Percentiles rank a stretch among this genome's conserved stretches.
Conservation (phyloP, 2,329 filamentous ascomycete species). For the Nemania abortiva region DNA sequence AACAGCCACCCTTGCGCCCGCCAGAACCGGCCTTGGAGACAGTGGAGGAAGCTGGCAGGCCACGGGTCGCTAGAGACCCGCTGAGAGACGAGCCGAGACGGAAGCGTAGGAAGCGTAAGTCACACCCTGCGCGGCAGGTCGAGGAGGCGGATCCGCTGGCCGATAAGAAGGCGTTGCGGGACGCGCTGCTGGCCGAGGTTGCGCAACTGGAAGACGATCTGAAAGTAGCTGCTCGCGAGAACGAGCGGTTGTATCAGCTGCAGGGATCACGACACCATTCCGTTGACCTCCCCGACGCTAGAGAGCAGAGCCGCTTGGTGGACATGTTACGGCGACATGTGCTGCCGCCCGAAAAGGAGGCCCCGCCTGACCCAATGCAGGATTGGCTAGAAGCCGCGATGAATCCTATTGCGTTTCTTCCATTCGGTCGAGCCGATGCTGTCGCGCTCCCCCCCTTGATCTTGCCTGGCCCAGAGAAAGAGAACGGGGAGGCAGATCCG, state of each 20-base stretch:
- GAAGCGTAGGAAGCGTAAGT: slow-evolving; percentile 40
- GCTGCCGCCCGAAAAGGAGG: slow-evolving; percentile 53
- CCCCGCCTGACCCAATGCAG: slow-evolving; percentile 51
- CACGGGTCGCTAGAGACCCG: slow-evolving; percentile 26
- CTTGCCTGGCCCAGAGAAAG: slow-evolving; percentile 39
- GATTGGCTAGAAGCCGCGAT: slow-evolving; percentile 60
- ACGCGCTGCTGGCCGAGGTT: slow-evolving; percentile 68
- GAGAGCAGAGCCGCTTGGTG: slow-evolving; percentile 56
- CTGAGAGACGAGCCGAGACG: slow-evolving; percentile 35
- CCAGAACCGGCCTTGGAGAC: slow-evolving; percentile 31
- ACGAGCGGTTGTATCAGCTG: slow-evolving; percentile 63
- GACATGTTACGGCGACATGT: slow-evolving; percentile 58
- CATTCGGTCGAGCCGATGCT: slow-evolving; percentile 58
- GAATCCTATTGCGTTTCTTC: slow-evolving; percentile 65
- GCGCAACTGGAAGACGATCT: slow-evolving; percentile 69
- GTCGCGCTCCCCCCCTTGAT: slow-evolving; percentile 44
- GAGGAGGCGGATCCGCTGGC: slow-evolving; percentile 57
- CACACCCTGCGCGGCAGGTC: slow-evolving; percentile 58
- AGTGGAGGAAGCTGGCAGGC: slow-evolving; percentile 16
- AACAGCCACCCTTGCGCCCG: slow-evolving; percentile 56
- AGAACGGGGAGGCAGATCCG: slow-evolving; percentile 48
- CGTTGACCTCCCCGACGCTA: slow-evolving; percentile 45
- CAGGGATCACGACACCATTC: slow-evolving; percentile 51
- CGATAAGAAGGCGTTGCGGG: slow-evolving; percentile 65
- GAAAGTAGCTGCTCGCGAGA: slow-evolving; percentile 67